Evolutionary conservation across 345 rosid species (phyloP).

Genomic region (Firmiana major): DNA sequence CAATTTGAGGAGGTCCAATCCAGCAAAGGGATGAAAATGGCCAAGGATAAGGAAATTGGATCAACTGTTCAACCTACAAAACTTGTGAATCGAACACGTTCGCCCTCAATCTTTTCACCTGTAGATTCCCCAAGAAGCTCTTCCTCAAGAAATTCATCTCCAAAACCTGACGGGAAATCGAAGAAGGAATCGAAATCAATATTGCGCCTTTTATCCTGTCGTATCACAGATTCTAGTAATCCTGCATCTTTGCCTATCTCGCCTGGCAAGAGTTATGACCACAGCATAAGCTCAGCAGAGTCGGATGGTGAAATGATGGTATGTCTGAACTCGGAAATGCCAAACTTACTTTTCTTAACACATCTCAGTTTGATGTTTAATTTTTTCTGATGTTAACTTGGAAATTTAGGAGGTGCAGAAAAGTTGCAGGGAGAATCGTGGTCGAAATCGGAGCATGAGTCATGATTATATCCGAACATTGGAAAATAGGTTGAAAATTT

Average conservation of each 20-base stretch:
- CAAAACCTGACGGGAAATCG: conserved; percentile 20
- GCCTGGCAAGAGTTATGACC: conserved; percentile 23
- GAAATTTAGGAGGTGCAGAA: conserved; percentile 23
- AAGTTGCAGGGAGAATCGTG: conserved; percentile 23
- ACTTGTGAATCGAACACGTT: conserved; percentile 14
- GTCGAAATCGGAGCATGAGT: conserved; percentile 24
- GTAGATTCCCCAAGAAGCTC: conserved; percentile 33
- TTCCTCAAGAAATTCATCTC: conserved; percentile 33
- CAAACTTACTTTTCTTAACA: background rate
- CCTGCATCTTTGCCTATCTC: conserved; percentile 33
- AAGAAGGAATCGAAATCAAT: conserved; percentile 27
- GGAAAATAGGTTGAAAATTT: conserved; percentile 33
- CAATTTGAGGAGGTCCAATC: conserved; percentile 6
- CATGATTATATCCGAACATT: conserved; percentile 24
- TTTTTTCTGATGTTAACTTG: conserved; percentile 13
- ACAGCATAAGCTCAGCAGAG: conserved; percentile 35
- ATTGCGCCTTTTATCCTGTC: conserved; percentile 34
- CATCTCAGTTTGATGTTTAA: background rate
- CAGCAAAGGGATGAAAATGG: conserved; percentile 21
- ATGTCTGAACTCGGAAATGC: background rate
- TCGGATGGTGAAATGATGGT: conserved; percentile 38
- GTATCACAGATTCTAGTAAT: conserved; percentile 19
- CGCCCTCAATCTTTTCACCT: conserved; percentile 34
- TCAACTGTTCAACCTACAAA: conserved; percentile 13
- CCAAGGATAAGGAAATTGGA: conserved; percentile 16